Percentiles rank a stretch among this genome's conserved stretches.
Conservation (phyloP, 257 asterid genomes). For the Paulownia fortunei region DNA sequence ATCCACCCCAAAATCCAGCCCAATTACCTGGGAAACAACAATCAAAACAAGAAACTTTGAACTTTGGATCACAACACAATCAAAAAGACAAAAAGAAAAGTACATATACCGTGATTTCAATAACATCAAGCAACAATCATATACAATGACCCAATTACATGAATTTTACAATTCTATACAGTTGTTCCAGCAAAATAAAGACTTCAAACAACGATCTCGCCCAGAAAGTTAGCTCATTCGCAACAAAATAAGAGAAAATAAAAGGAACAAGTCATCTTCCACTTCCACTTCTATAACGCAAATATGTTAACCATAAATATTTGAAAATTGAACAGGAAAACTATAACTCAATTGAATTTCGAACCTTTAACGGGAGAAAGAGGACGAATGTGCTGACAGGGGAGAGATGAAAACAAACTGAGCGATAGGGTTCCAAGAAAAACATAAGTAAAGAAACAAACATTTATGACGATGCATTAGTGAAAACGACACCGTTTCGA, state of each 20-base stretch:
- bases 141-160: background rate
- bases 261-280: background rate
- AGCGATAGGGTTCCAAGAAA: constrained; percentile 32
- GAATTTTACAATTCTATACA: constrained; percentile 4
- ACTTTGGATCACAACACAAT: background rate
- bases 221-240: constrained; percentile 1
- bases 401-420: constrained; percentile 17
- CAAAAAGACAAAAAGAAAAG: background rate
- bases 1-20: constrained; percentile 11
- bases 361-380: constrained; percentile 20
- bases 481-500: constrained; percentile 28
- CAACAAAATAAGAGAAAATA: background rate
- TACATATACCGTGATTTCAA: background rate
- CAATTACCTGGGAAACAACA: background rate
- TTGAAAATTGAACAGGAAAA: background rate
- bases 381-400: background rate
- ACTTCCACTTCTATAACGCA: background rate
- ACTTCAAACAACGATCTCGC: constrained; percentile 1
- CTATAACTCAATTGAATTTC: background rate
- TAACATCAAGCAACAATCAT: constrained; percentile 10
- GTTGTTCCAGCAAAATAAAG: background rate
- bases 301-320: background rate
- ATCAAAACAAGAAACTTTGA: background rate
- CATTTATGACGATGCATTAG: background rate
- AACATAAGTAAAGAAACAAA: background rate